These are phyloP conservation scores for Kuraishia hungarica DNA, from an alignment of 805 yeast species.

Conservation along the genomic window DNA sequence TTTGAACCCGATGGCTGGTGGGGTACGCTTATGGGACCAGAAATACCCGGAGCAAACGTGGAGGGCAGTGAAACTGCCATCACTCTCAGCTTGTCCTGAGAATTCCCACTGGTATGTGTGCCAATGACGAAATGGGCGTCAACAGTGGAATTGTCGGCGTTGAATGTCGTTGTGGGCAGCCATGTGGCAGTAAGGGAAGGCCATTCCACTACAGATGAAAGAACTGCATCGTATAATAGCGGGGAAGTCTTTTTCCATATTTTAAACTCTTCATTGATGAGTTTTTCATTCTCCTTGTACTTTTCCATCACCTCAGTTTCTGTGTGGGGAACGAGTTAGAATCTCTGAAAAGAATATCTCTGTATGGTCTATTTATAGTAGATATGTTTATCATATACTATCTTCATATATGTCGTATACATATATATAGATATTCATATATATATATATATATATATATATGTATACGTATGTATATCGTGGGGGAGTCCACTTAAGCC, in stretches of 20 bases:
- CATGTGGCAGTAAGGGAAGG: conserved; percentile 69
- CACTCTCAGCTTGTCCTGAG: conserved; percentile 35
- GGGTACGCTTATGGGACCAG: conserved; percentile 14
- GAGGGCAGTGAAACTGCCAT: conserved; percentile 40
- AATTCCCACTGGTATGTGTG: conserved; percentile 30
- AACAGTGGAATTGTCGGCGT: conserved; percentile 10
- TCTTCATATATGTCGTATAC: no score
- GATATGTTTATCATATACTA: no score
- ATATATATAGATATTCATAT: no score
- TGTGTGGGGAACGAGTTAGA: not conserved
- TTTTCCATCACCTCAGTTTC: not conserved
- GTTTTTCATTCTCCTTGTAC: conserved; percentile 42
- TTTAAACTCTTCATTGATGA: conserved; percentile 67
- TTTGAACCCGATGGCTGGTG: conserved; percentile 26
- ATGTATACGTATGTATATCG: no score
- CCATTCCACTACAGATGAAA: conserved; percentile 59
- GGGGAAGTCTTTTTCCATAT: conserved; percentile 86
- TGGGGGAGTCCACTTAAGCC: no score
- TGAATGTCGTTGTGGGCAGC: conserved; percentile 36
- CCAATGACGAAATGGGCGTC: conserved; percentile 36
- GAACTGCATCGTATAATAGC: conserved; percentile 62
- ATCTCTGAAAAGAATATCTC: no score
- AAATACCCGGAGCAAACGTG: conserved; percentile 23
- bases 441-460: no score
- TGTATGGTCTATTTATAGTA: no score